phyloP scores from a whole-genome alignment of 495 filamentous ascomycete species.

The Aspergillus kassunensis region DNA sequence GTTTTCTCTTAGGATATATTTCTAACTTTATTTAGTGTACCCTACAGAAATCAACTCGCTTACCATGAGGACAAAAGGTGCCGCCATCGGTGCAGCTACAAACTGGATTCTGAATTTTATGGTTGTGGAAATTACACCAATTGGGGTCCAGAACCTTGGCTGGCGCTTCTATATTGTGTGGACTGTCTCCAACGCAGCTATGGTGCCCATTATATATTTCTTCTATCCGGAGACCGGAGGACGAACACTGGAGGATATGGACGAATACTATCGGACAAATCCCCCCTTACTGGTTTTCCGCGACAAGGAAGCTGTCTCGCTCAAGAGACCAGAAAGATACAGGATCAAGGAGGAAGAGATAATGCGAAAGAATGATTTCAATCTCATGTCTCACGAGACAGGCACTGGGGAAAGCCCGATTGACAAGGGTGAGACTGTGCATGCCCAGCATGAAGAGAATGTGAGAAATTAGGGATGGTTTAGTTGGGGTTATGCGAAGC shows the following conservation, averaged over 20 bases:
- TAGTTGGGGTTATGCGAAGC: neutral
- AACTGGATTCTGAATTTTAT: slow-evolving; percentile 61
- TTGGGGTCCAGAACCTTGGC: slow-evolving; percentile 45
- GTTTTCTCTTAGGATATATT: neutral
- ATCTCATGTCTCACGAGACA: neutral
- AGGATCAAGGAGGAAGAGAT: slow-evolving; percentile 15
- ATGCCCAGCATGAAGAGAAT: neutral
- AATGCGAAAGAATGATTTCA: neutral
- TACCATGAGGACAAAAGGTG: slow-evolving; percentile 52
- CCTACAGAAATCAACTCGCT: slow-evolving; percentile 52
- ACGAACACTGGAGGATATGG: slow-evolving; percentile 44
- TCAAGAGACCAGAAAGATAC: slow-evolving; percentile 28
- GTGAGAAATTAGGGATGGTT: neutral
- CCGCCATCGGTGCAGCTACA: slow-evolving; percentile 49
- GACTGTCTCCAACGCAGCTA: slow-evolving; percentile 52
- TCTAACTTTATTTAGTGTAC: neutral
- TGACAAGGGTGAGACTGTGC: neutral
- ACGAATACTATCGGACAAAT: slow-evolving; percentile 39
- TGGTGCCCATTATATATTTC: slow-evolving; percentile 55
- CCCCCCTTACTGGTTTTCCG: slow-evolving; percentile 30
- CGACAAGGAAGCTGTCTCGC: slow-evolving; percentile 35
- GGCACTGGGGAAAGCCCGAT: neutral
- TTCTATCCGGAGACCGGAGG: slow-evolving; percentile 54
- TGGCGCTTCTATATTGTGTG: slow-evolving; percentile 60
- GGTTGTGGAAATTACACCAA: slow-evolving; percentile 58